A percentile compares a stretch with the other conserved stretches of the same genome.
Evolutionary conservation across 208 protist species (phyloP).

Genomic region (Naegleria gruberi): DNA sequence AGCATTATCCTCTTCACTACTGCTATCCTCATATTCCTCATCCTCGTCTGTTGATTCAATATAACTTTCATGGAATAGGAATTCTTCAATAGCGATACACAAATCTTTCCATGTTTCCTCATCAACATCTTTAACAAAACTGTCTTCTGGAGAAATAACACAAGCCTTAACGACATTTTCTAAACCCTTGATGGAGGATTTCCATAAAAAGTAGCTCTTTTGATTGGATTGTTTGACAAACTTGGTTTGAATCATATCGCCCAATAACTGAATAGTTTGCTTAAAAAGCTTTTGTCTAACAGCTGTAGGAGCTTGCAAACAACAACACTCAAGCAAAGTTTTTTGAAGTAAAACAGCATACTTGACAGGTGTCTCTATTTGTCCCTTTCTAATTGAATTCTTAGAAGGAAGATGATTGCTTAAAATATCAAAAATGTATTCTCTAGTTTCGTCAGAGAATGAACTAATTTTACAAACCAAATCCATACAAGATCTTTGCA

Average conservation of each 20-base stretch:
- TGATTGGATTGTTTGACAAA: neutral
- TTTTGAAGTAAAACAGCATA: neutral
- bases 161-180: neutral
- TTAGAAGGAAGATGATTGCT: neutral
- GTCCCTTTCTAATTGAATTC: neutral
- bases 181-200: neutral
- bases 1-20: neutral
- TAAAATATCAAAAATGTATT: neutral
- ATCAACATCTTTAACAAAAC: neutral
- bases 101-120: neutral
- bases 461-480: neutral
- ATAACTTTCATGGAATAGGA: neutral
- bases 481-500: conserved; percentile 6
- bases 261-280: neutral
- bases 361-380: neutral
- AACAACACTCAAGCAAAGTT: neutral
- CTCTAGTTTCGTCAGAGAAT: neutral
- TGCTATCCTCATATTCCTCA: neutral
- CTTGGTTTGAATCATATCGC: neutral
- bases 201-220: neutral
- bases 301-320: neutral
- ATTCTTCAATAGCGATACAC: neutral
- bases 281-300: neutral
- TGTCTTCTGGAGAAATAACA: neutral
- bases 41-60: neutral